A percentile compares a stretch with the other conserved stretches of the same genome.
phyloP scores from a whole-genome alignment of 2,329 filamentous ascomycete species.

The Torrubiella hemipterigena region DNA sequence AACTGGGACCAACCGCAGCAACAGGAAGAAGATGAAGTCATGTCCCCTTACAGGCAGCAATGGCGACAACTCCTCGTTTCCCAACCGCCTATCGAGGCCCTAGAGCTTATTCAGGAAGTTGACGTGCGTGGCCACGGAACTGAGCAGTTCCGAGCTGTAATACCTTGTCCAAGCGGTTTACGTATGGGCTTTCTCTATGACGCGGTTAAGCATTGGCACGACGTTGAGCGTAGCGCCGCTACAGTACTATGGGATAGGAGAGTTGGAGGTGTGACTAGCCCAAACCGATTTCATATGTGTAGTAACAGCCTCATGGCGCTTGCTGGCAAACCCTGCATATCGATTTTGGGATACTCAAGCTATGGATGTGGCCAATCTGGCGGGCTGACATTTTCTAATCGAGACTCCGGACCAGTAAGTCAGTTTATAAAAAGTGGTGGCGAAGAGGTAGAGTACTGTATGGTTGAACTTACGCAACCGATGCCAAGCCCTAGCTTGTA shows the following conservation, averaged over 20 bases:
- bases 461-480: too few species aligned
- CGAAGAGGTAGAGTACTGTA: too few species aligned
- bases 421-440: too few species aligned
- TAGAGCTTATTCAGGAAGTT: not conserved
- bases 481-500: too few species aligned
- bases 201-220: not conserved
- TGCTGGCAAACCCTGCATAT: not conserved
- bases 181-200: conserved; percentile 2
- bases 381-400: too few species aligned
- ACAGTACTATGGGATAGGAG: not conserved
- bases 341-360: not conserved
- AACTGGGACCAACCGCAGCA: too few species aligned
- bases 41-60: not conserved
- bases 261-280: not conserved
- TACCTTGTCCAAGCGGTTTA: not conserved
- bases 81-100: not conserved
- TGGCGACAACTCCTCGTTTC: not conserved
- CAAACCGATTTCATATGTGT: too few species aligned
- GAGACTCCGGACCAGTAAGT: too few species aligned
- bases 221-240: not conserved
- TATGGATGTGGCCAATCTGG: not conserved
- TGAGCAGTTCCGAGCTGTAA: not conserved
- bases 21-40: not conserved
- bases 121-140: not conserved
- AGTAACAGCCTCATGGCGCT: not conserved